These are phyloP conservation scores for Fraxinus sp. DNA, from an alignment of 305 asterid species.

Conservation along the genomic window DNA sequence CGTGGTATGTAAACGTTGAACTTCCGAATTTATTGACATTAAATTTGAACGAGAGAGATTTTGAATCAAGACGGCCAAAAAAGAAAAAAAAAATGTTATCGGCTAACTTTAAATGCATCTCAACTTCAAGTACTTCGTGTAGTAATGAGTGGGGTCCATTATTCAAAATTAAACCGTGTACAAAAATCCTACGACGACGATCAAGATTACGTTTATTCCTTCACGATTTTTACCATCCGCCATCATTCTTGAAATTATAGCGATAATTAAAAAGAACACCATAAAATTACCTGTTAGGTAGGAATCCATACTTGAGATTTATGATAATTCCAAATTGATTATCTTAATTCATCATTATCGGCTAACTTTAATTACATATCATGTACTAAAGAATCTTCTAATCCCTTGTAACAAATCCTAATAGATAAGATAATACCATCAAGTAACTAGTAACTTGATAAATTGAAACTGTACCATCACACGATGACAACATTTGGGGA, in stretches of 20 bases:
- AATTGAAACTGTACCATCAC: neutral
- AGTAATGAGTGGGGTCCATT: neutral
- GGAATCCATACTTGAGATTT: neutral
- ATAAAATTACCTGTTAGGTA: conserved; percentile 11
- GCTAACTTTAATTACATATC: neutral
- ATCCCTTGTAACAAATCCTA: neutral
- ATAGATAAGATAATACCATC: neutral
- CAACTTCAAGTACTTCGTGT: neutral
- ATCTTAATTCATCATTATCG: neutral
- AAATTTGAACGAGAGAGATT: neutral
- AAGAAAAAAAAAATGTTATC: too few relatives aligned
- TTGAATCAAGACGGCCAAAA: neutral
- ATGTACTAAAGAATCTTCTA: neutral
- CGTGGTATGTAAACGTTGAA: neutral
- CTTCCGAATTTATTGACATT: neutral
- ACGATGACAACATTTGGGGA: neutral
- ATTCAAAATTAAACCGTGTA: neutral
- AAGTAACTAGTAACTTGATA: neutral
- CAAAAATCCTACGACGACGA: neutral
- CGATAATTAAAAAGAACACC: neutral
- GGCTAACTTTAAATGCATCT: neutral
- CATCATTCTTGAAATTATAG: neutral
- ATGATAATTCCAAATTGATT: neutral
- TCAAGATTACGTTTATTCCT: too few relatives aligned
- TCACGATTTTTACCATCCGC: neutral